A percentile compares a stretch with the other conserved stretches of the same genome.
Conservation (phyloP, 108 stramenopile genomes). For the Aurantiochytrium sp. region DNA sequence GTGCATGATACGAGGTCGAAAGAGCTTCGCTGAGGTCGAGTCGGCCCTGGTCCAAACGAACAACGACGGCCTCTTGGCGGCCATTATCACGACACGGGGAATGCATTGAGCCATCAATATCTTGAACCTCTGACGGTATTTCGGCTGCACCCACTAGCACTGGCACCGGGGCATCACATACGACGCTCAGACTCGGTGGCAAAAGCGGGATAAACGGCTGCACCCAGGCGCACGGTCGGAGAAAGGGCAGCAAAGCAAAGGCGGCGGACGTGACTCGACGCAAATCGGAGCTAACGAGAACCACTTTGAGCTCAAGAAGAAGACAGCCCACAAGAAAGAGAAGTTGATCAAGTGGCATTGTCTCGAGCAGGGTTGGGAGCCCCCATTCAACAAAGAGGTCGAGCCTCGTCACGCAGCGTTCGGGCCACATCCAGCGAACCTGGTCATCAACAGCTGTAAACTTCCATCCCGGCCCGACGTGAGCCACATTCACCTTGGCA, state of each 20-base stretch:
- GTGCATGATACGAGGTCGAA: not conserved
- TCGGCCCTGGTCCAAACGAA: not conserved
- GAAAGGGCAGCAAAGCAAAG: not conserved
- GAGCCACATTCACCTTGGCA: not conserved
- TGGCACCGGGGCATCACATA: not conserved
- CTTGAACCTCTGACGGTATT: not conserved
- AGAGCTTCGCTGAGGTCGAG: not conserved
- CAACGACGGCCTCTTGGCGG: not conserved
- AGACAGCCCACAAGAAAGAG: not conserved
- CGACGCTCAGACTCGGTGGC: not conserved
- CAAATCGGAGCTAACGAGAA: not conserved
- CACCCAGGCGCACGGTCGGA: not conserved
- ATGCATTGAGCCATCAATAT: not conserved
- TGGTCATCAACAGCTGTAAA: not conserved
- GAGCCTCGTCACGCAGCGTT: not conserved
- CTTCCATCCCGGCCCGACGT: not conserved
- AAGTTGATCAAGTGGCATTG: not conserved
- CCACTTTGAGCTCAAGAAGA: not conserved
- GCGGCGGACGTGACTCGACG: not conserved
- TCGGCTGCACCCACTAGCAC: not conserved
- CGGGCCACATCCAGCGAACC: not conserved
- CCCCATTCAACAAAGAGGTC: not conserved
- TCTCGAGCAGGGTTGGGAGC: not conserved
- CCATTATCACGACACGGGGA: not conserved
- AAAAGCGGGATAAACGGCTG: constrained; percentile 4